Percentiles rank a stretch among this genome's conserved stretches.
phyloP scores from a whole-genome alignment of 352 stramenopile species.

The Globisporangium recalcitrans region DNA sequence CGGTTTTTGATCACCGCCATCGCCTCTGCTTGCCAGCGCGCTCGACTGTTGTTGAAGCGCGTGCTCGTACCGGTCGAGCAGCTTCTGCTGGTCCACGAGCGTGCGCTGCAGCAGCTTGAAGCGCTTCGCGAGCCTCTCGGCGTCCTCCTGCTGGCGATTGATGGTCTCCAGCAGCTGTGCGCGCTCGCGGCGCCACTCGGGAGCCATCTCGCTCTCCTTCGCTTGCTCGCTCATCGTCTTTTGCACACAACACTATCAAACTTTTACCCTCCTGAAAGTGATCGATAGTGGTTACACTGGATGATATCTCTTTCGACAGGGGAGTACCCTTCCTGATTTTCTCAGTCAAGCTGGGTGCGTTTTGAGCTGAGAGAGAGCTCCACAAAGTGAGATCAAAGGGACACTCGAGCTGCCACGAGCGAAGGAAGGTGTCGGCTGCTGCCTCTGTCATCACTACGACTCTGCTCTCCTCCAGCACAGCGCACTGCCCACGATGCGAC shows the following conservation, averaged over 20 bases:
- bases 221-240: too few species aligned
- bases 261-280: neutral
- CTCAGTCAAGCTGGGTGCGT: neutral
- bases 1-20: neutral
- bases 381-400: neutral
- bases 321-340: neutral
- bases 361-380: neutral
- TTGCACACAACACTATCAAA: too few species aligned
- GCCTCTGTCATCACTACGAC: neutral
- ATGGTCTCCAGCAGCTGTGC: conserved; percentile 42
- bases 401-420: neutral
- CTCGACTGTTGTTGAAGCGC: conserved; percentile 23
- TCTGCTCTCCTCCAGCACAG: neutral
- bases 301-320: neutral
- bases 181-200: conserved; percentile 41
- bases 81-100: conserved; percentile 59
- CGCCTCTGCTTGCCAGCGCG: neutral
- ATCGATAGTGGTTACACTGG: neutral
- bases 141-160: conserved; percentile 33
- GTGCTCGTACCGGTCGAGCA: conserved; percentile 65
- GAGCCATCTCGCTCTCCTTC: neutral
- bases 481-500: neutral
- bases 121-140: conserved; percentile 32
- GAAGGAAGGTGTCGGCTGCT: neutral
- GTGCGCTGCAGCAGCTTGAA: conserved; percentile 64